Conservation (phyloP, 106 monocot genomes). For the Xerophyta viscosa region DNA sequence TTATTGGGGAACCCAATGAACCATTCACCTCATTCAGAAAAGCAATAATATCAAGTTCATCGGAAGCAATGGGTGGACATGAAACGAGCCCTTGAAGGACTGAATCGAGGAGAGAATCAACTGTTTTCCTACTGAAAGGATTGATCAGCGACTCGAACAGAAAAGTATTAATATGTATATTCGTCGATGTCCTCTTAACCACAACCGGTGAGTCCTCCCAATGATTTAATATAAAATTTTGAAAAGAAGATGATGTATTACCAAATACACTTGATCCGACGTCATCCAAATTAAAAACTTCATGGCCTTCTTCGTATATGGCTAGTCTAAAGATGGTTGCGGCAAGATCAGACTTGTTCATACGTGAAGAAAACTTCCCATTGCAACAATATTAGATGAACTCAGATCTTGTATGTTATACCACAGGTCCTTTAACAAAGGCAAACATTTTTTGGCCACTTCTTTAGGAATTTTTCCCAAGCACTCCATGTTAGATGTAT, state of each 20-base stretch:
- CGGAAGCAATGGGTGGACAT: slow-evolving; percentile 68
- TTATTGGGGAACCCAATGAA: slow-evolving; percentile 46
- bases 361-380: background rate
- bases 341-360: slow-evolving; percentile 38
- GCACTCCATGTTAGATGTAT: slow-evolving; percentile 26
- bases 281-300: slow-evolving; percentile 15
- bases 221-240: slow-evolving; percentile 33
- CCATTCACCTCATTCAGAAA: slow-evolving; percentile 45
- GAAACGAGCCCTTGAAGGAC: slow-evolving; percentile 35
- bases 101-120: slow-evolving; percentile 23
- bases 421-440: slow-evolving; percentile 25
- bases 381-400: slow-evolving; percentile 2
- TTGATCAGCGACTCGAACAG: slow-evolving; percentile 29
- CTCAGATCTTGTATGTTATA: slow-evolving; percentile 3
- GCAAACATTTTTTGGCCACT: slow-evolving; percentile 18
- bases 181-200: slow-evolving; percentile 13
- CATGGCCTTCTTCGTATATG: slow-evolving; percentile 22
- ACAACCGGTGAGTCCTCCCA: slow-evolving; percentile 74
- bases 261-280: slow-evolving; percentile 50
- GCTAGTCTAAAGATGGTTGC: slow-evolving; percentile 75
- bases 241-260: slow-evolving; percentile 20
- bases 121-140: slow-evolving; percentile 26
- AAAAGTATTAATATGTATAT: slow-evolving; percentile 6
- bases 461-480: slow-evolving; percentile 24
- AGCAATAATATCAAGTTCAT: slow-evolving; percentile 60